These are phyloP conservation scores for Talaromyces thailandensis DNA, from an alignment of 495 filamentous ascomycete genomes.

Conservation along the genomic window DNA sequence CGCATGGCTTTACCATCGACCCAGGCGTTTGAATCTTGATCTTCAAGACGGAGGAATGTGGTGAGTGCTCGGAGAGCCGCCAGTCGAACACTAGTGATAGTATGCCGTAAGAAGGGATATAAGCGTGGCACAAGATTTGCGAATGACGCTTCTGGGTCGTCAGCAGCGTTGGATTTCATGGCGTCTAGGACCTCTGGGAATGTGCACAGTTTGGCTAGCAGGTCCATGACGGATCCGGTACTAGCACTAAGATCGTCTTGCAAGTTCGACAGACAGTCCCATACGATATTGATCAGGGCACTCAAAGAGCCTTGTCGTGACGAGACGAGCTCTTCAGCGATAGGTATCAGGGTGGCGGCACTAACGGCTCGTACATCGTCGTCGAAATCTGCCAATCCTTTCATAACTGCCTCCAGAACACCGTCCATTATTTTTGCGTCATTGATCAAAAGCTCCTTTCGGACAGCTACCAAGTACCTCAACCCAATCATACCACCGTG, in stretches of 20 bases:
- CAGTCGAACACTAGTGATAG: constrained; percentile 88
- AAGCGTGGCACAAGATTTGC: constrained; percentile 84
- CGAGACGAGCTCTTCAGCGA: constrained; percentile 85
- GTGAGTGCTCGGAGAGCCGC: constrained; percentile 87
- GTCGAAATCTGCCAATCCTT: constrained; percentile 80
- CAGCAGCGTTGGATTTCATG: constrained; percentile 83
- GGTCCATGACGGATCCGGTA: constrained; percentile 95
- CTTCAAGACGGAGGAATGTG: constrained; percentile 83
- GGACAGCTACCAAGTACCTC: constrained; percentile 86
- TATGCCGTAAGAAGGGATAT: constrained; percentile 93
- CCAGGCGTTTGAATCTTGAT: constrained; percentile 79
- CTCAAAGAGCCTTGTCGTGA: constrained; percentile 69
- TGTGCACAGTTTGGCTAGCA: constrained; percentile 88
- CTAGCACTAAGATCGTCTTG: constrained; percentile 95
- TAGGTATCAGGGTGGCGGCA: constrained; percentile 90
- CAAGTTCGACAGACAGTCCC: constrained; percentile 91
- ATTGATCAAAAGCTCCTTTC: constrained; percentile 80
- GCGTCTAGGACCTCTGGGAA: constrained; percentile 88
- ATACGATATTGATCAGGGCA: constrained; percentile 83
- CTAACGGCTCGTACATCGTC: constrained; percentile 96
- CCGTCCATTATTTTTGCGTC: constrained; percentile 84
- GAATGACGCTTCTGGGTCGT: constrained; percentile 80
- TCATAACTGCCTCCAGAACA: constrained; percentile 85
- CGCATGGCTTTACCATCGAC: constrained; percentile 82
- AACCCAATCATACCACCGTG: constrained; percentile 97